These are phyloP conservation scores for Fusarium ambrosium DNA, from an alignment of 2,329 filamentous ascomycete genomes.

Conservation along the genomic window DNA sequence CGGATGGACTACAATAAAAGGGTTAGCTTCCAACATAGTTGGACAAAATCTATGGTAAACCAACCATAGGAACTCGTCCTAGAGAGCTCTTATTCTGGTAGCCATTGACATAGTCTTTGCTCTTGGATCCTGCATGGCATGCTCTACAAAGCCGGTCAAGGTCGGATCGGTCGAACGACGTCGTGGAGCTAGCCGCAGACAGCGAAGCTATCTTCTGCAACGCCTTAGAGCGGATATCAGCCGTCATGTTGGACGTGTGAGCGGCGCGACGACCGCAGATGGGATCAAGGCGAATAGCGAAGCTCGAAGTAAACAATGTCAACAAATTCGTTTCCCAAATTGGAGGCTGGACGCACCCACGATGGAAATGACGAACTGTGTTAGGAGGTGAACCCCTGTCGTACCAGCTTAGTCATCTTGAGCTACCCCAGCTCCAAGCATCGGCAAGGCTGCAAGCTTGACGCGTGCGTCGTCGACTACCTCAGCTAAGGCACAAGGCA, in stretches of 20 bases:
- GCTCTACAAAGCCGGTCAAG: constrained; percentile 73
- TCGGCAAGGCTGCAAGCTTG: constrained; percentile 66
- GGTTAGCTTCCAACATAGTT: constrained; percentile 33
- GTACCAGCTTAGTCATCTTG: constrained; percentile 56
- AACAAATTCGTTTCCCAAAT: constrained; percentile 32
- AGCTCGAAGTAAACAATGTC: constrained; percentile 25
- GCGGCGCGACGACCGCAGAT: constrained; percentile 8
- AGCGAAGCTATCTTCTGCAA: constrained; percentile 75
- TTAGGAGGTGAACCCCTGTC: constrained; percentile 45
- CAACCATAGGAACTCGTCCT: constrained; percentile 73
- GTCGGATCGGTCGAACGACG: constrained; percentile 72
- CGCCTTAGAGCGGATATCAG: constrained; percentile 72
- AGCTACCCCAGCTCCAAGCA: constrained; percentile 51
- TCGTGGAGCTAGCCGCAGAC: constrained; percentile 67
- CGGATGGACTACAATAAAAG: constrained; percentile 77
- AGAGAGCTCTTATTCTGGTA: constrained; percentile 59
- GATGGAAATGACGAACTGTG: constrained; percentile 39
- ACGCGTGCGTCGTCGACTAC: constrained; percentile 55
- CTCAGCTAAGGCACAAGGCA: constrained; percentile 48
- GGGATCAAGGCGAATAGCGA: constrained; percentile 15
- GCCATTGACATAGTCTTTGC: constrained; percentile 64
- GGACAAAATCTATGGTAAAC: constrained; percentile 17
- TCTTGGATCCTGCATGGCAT: constrained; percentile 62
- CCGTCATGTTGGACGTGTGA: constrained; percentile 57
- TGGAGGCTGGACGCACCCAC: constrained; percentile 15